Conservation (phyloP, 345 rosid species). For the Mallotus nudiflorus region DNA sequence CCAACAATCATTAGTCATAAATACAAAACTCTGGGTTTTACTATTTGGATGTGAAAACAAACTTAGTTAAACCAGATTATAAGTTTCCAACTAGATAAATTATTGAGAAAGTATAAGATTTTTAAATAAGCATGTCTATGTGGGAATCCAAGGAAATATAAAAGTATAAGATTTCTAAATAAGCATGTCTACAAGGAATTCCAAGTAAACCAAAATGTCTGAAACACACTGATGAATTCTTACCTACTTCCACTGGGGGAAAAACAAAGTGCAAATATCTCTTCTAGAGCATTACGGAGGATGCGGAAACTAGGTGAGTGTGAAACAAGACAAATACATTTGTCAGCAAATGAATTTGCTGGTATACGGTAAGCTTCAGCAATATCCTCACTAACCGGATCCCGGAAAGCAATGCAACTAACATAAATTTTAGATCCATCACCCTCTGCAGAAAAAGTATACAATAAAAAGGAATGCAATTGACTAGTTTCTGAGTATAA, state of each 20-base stretch:
- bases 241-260: conserved; percentile 89
- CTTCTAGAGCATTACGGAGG: conserved; percentile 81
- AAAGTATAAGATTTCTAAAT: neutral
- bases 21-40: conserved; percentile 10
- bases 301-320: conserved; percentile 79
- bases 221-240: conserved; percentile 12
- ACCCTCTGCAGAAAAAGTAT: conserved; percentile 62
- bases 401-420: conserved; percentile 92
- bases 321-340: conserved; percentile 90
- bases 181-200: neutral
- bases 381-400: conserved; percentile 94
- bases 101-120: neutral
- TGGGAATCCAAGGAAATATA: neutral
- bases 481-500: neutral
- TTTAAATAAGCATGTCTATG: neutral
- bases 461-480: neutral
- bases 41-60: neutral
- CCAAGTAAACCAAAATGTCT: neutral
- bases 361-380: conserved; percentile 88
- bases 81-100: neutral
- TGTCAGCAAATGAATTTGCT: conserved; percentile 82
- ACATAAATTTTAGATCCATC: conserved; percentile 96
- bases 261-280: conserved; percentile 84
- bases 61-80: neutral
- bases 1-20: conserved; percentile 32